These are phyloP conservation scores for Nidularia sp. DNA, from an alignment of 768 basidiomycete species.

Conservation along the genomic window DNA sequence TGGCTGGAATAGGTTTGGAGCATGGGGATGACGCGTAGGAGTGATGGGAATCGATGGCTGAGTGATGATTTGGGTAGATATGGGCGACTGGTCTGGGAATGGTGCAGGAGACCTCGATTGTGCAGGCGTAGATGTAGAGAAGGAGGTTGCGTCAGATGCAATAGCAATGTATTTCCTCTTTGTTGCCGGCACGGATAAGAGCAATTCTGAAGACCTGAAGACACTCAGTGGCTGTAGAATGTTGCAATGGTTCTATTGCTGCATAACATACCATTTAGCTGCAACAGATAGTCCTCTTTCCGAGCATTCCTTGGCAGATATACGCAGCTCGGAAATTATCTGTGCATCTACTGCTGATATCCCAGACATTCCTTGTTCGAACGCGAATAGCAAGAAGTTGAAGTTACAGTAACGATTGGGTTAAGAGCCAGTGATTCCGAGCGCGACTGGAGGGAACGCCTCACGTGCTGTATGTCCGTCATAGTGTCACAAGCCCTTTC, in stretches of 20 bases:
- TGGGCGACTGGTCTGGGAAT: constrained; percentile 31
- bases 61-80: constrained; percentile 23
- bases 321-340: constrained; percentile 52
- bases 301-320: constrained; percentile 67
- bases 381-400: no score
- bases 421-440: no score
- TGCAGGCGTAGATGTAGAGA: constrained; percentile 61
- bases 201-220: constrained; percentile 72
- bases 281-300: constrained; percentile 68
- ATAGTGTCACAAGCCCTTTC: no score
- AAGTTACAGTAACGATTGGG: no score
- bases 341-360: constrained; percentile 35
- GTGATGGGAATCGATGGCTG: constrained; percentile 19
- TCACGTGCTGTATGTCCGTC: no score
- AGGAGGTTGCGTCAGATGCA: constrained; percentile 22
- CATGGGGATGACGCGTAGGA: constrained; percentile 28
- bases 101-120: constrained; percentile 35
- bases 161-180: constrained; percentile 32
- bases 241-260: no score
- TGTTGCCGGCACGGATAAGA: constrained; percentile 51
- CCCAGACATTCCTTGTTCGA: neutral
- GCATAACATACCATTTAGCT: constrained; percentile 65
- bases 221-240: no score
- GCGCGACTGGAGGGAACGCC: no score
- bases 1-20: constrained; percentile 23